Evolutionary conservation across 768 basidiomycete genomes (phyloP).

Genomic region (Pleurotus giganteus): DNA sequence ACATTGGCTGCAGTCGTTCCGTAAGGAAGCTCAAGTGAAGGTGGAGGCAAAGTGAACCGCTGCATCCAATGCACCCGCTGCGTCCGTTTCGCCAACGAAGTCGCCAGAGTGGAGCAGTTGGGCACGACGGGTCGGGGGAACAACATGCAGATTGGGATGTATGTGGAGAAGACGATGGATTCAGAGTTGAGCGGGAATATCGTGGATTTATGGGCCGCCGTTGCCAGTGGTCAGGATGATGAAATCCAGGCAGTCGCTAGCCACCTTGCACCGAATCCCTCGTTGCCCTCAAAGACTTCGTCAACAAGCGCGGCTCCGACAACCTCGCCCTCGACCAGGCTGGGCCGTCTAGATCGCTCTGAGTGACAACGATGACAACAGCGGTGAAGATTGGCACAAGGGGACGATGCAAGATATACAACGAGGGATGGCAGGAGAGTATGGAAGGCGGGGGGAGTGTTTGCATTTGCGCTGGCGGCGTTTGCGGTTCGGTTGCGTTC

Average conservation of each 20-base stretch:
- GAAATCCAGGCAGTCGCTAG: constrained; percentile 97
- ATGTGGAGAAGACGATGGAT: constrained; percentile 96
- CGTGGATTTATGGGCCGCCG: constrained; percentile 82
- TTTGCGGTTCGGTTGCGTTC: no score
- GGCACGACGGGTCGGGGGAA: constrained; percentile 98
- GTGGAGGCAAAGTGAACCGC: no score
- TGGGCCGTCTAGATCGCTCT: no score
- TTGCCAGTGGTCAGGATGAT: constrained; percentile 80
- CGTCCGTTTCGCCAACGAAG: constrained; percentile 98
- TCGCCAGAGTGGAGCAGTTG: constrained; percentile 96
- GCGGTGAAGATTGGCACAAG: no score
- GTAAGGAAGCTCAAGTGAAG: no score
- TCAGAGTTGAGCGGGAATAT: constrained; percentile 98
- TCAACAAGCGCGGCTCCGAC: constrained; percentile 93
- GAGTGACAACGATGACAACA: no score
- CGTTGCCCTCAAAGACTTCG: constrained; percentile 88
- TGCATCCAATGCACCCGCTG: constrained; percentile 99
- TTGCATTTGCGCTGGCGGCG: no score
- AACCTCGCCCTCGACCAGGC: constrained; percentile 82
- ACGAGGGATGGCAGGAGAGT: no score
- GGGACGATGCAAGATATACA: no score
- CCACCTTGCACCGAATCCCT: constrained; percentile 90
- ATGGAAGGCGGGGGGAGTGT: no score
- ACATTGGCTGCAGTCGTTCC: no score
- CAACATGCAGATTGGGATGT: constrained; percentile 97